Conservation (phyloP, 768 basidiomycete species). For the Termitomyces sp. region DNA sequence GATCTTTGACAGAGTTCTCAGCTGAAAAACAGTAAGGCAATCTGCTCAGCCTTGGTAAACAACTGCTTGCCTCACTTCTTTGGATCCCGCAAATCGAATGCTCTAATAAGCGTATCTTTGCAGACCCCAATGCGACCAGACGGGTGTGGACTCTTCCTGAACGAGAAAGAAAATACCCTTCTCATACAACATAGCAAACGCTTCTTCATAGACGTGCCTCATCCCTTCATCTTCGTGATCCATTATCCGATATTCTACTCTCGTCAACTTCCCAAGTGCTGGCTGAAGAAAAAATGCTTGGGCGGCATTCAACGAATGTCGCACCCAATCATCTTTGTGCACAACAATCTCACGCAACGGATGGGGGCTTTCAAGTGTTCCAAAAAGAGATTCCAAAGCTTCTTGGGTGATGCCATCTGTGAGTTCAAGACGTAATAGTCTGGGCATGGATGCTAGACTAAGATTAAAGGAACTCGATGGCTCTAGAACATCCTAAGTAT, state of each 20-base stretch:
- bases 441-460: background rate
- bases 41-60: background rate
- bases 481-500: background rate
- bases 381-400: background rate
- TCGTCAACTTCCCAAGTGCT: background rate
- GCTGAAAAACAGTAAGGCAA: background rate
- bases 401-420: background rate
- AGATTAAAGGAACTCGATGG: background rate
- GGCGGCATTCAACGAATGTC: background rate
- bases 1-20: background rate
- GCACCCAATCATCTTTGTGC: background rate
- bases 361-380: background rate
- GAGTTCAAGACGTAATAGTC: background rate
- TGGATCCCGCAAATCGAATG: background rate
- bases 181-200: background rate
- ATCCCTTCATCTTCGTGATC: background rate
- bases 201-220: background rate
- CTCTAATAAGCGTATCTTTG: background rate
- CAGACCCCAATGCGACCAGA: background rate
- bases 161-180: background rate
- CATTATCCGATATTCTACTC: background rate
- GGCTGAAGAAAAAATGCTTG: background rate
- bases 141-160: background rate
- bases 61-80: background rate
- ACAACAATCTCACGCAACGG: background rate